phyloP scores from a whole-genome alignment of 2,329 filamentous ascomycete genomes.

The Arthrobotrys musiformis region DNA sequence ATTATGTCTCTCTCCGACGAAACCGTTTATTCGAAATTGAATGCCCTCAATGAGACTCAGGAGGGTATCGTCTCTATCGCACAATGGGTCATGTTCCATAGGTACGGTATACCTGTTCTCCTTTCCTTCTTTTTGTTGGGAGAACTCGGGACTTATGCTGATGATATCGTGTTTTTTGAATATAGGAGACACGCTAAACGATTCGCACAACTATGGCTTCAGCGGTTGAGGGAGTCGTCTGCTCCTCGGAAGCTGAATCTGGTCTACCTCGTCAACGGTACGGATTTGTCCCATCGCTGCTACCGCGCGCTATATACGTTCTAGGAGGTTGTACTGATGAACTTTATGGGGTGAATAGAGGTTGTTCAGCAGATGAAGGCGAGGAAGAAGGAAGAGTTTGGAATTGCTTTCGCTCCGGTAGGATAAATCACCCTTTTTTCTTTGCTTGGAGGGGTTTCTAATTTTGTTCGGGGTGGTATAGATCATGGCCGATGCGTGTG shows the following conservation, averaged over 20 bases:
- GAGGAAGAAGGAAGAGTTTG: conserved; percentile 89
- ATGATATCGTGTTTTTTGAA: not conserved
- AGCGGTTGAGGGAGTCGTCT: conserved; percentile 85
- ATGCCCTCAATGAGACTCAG: conserved; percentile 94
- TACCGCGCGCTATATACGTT: not conserved
- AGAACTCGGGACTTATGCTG: not conserved
- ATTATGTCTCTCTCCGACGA: conserved; percentile 95
- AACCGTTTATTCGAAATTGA: conserved; percentile 92
- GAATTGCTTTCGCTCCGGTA: conserved; percentile 85
- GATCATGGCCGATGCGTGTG: conserved; percentile 88
- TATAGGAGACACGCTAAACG: conserved; percentile 87
- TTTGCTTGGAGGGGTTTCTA: not conserved
- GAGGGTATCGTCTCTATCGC: conserved; percentile 96
- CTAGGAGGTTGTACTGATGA: conserved; percentile 3
- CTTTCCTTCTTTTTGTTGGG: not conserved
- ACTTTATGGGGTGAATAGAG: conserved; percentile 69
- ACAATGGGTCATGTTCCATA: conserved; percentile 99
- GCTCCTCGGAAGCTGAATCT: conserved; percentile 87
- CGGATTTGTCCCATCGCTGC: conserved; percentile 60
- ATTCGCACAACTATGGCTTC: conserved; percentile 90
- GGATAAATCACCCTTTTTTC: conserved; percentile 56
- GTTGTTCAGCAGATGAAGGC: conserved; percentile 96
- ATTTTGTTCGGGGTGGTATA: conserved; percentile 57
- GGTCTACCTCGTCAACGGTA: conserved; percentile 95
- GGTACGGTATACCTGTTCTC: conserved; percentile 68